Percentiles rank a stretch among this genome's conserved stretches.
These are phyloP conservation scores for Citrus hindsii DNA, from an alignment of 345 rosid species.

Conservation along the genomic window DNA sequence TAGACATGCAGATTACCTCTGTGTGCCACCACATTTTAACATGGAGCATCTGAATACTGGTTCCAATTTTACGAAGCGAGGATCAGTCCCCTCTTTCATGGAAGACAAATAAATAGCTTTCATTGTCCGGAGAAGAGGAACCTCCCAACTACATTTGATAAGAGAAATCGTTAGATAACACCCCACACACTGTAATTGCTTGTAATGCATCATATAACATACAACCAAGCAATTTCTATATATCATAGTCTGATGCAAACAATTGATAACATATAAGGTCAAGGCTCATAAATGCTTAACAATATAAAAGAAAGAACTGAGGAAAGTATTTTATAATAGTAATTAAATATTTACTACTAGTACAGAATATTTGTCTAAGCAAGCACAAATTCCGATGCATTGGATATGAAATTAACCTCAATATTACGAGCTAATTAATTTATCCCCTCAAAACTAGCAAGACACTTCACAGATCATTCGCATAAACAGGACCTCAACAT, in stretches of 20 bases:
- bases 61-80: slow-evolving; percentile 77
- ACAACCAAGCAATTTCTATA: not conserved
- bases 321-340: not conserved
- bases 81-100: slow-evolving; percentile 62
- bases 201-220: not conserved
- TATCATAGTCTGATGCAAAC: not conserved
- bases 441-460: not conserved
- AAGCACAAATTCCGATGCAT: too few species aligned
- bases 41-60: slow-evolving; percentile 82
- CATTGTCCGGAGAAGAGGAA: slow-evolving; percentile 64
- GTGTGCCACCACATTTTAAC: slow-evolving; percentile 57
- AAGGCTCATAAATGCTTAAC: slow-evolving; percentile 1
- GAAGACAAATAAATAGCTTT: slow-evolving; percentile 54
- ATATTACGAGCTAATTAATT: not conserved
- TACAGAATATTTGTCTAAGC: not conserved
- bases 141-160: slow-evolving; percentile 84
- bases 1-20: slow-evolving; percentile 49
- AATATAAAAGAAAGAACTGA: not conserved
- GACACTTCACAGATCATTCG: not conserved
- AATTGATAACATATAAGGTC: not conserved
- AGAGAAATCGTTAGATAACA: slow-evolving; percentile 14
- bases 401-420: not conserved
- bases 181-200: slow-evolving; percentile 1
- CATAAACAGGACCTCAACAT: not conserved
- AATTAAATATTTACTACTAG: not conserved